A percentile compares a stretch with the other conserved stretches of the same genome.
Evolutionary conservation across 352 stramenopile genomes (phyloP).

Genomic region (Phytopythium aichiense): DNA sequence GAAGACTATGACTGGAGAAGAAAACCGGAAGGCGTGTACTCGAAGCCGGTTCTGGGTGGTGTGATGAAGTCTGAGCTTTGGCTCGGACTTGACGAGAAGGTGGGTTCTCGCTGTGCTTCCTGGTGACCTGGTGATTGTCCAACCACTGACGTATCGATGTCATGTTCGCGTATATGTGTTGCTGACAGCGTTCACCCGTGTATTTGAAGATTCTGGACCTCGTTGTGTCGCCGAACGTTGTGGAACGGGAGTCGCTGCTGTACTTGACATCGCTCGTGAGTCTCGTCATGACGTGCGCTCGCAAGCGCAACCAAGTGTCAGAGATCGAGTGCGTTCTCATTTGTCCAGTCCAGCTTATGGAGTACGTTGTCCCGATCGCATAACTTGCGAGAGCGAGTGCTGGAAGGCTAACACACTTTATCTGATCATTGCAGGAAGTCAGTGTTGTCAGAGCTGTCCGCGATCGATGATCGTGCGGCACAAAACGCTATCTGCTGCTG

Average conservation of each 20-base stretch:
- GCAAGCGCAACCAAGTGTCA: slow-evolving; percentile 18
- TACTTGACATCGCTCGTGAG: slow-evolving; percentile 35
- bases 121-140: not conserved
- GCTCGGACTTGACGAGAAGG: slow-evolving; percentile 31
- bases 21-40: slow-evolving; percentile 20
- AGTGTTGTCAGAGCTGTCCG: slow-evolving; percentile 37
- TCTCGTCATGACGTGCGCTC: slow-evolving; percentile 37
- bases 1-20: slow-evolving; percentile 26
- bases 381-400: not conserved
- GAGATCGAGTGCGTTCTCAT: slow-evolving; percentile 48
- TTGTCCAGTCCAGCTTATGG: slow-evolving; percentile 53
- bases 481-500: slow-evolving; percentile 41
- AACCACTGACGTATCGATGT: not conserved
- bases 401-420: not conserved
- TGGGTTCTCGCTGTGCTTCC: slow-evolving; percentile 1
- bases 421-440: slow-evolving; percentile 20
- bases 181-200: slow-evolving; percentile 21
- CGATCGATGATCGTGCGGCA: slow-evolving; percentile 24
- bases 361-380: slow-evolving; percentile 26
- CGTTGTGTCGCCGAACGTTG: slow-evolving; percentile 27
- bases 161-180: not conserved
- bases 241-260: slow-evolving; percentile 40
- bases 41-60: slow-evolving; percentile 25
- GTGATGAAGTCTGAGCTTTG: slow-evolving; percentile 37
- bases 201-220: slow-evolving; percentile 53